Evolutionary conservation across 2,329 filamentous ascomycete species (phyloP).

Genomic region (Raffaelea arxii): DNA sequence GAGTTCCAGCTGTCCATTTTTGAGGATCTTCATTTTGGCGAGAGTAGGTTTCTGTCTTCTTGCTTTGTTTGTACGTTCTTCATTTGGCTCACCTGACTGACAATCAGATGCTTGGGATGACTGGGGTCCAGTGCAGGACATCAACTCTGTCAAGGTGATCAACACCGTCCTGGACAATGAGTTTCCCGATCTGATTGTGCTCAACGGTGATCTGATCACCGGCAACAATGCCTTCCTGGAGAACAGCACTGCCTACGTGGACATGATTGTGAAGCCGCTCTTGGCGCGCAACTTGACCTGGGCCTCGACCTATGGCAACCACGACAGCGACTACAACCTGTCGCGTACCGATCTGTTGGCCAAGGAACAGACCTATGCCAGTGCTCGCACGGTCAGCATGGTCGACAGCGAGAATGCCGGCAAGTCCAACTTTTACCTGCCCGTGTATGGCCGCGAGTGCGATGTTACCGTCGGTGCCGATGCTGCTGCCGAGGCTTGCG

Average conservation of each 20-base stretch:
- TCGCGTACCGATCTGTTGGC: conserved; percentile 23
- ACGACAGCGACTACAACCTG: conserved; percentile 42
- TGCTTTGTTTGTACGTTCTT: not conserved
- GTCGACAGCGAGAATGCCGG: conserved; percentile 13
- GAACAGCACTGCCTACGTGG: conserved; percentile 38
- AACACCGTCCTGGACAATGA: conserved; percentile 23
- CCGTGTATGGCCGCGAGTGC: conserved; percentile 17
- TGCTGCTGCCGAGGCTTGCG: conserved; percentile 7
- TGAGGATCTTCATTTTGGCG: conserved; percentile 62
- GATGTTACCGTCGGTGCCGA: not conserved
- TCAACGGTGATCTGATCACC: conserved; percentile 55
- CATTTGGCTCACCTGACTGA: not conserved
- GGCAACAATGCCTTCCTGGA: conserved; percentile 42
- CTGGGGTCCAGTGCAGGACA: conserved; percentile 28
- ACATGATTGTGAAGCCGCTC: conserved; percentile 37
- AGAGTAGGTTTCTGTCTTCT: conserved; percentile 35
- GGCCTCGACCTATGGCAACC: conserved; percentile 52
- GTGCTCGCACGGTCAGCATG: conserved; percentile 17
- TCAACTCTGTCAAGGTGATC: conserved; percentile 25
- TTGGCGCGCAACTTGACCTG: conserved; percentile 35
- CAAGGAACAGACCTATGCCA: conserved; percentile 15
- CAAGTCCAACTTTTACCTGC: conserved; percentile 22
- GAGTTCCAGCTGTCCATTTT: conserved; percentile 51
- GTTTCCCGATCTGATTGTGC: conserved; percentile 37
- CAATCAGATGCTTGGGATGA: conserved; percentile 28